Base-by-base conservation (phyloP, 176 grass and related monocot species). In the Otatea glauca region DNA sequence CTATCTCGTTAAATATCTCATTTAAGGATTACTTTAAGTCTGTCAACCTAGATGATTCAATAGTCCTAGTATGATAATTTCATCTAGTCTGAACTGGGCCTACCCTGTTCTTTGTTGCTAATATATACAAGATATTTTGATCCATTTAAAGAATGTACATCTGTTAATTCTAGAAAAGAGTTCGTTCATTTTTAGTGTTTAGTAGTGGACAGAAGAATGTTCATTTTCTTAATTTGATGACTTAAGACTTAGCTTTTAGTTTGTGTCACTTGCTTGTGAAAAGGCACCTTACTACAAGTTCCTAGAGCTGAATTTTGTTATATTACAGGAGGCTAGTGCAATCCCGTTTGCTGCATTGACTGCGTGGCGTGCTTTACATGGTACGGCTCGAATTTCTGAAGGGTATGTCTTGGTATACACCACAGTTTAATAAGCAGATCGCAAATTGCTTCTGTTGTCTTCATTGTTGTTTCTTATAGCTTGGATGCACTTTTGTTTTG, bases 281-380 rank as follows among this genome's bases (percentile, higher is more conserved):
- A 60, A 63, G 21, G 3, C 12, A 16, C 20, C 59, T 48, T 68
- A 48, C 29, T 50, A 58, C 39, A 23, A 68, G 23, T 55, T 41
- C 15, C 21, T 56, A 32, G 29, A 75, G 61, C 11, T 84, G 4
- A 65, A 11, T 54, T 71, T 83, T 82, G 27, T 74, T 63, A 58
- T 87, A 21, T 88, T 61, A 12, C 85, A 95, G 93, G 91, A 95
- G 55, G 93, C 96, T 59, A 98, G 96, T 75, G 93, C 93, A 70
- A 98, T 98, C 67, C 96, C 96, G 0, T 98, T 95, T 86, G 91
- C 96, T 89, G 96, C 96, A 34, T 84, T 98, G 91, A 98, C 96
- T 81, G 96, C 93, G 50, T 98, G 96, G 96, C 93, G 93, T 86
- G 96, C 96, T 84, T 82, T 98, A 79, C 86, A 98, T 78, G 74